Evolutionary conservation across 371 early-diverging fungal species (phyloP).

Genomic region (Mucor sp.): DNA sequence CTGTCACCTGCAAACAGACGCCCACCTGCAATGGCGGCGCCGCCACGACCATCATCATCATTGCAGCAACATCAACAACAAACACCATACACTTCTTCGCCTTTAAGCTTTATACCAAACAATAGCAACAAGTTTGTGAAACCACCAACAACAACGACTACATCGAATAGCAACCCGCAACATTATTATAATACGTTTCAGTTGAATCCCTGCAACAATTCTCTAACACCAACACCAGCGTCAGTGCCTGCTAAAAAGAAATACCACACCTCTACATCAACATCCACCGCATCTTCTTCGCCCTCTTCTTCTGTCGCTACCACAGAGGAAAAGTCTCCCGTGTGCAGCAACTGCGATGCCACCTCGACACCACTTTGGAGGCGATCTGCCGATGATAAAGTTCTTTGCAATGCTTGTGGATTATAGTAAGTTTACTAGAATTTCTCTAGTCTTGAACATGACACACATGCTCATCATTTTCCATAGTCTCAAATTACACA

Average conservation of each 20-base stretch:
- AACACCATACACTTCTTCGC: background rate
- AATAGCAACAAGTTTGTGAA: background rate
- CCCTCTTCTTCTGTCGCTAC: background rate
- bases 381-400: slow-evolving; percentile 77
- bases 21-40: background rate
- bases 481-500: slow-evolving; percentile 66
- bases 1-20: slow-evolving; percentile 19
- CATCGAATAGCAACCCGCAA: background rate
- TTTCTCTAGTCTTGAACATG: background rate
- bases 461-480: background rate
- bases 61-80: background rate
- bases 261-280: background rate
- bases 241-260: background rate
- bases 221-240: background rate
- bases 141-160: background rate
- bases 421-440: slow-evolving; percentile 73
- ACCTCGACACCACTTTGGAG: slow-evolving; percentile 96
- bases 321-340: slow-evolving; percentile 11
- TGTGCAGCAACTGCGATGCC: slow-evolving; percentile 88
- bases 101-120: background rate
- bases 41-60: background rate
- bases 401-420: slow-evolving; percentile 97
- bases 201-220: background rate
- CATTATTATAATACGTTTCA: slow-evolving; percentile 28
- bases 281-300: background rate